Evolutionary conservation across 2,329 filamentous ascomycete genomes (phyloP).

Genomic region (Colletotrichum sp.): DNA sequence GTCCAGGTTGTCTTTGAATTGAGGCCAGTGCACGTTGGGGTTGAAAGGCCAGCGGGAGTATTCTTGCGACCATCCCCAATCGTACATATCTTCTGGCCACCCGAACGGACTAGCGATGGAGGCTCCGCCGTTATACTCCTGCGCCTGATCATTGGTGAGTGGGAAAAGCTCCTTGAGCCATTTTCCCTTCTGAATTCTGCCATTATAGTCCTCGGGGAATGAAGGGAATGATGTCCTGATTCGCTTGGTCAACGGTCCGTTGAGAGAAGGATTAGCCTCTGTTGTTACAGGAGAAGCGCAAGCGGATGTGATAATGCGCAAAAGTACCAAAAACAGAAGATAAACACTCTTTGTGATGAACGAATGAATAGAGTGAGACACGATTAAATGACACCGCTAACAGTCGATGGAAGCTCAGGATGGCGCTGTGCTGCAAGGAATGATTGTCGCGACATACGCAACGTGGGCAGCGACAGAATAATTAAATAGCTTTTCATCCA

Average conservation of each 20-base stretch:
- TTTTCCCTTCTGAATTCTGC: background rate
- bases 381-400: background rate
- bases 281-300: background rate
- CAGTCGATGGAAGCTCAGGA: background rate
- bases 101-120: background rate
- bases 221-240: background rate
- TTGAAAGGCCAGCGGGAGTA: background rate
- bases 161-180: background rate
- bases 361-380: background rate
- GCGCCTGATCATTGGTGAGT: background rate
- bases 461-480: background rate
- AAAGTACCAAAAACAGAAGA: background rate
- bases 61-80: background rate
- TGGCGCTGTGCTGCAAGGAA: background rate
- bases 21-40: background rate
- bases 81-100: background rate
- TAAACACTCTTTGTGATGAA: background rate
- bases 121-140: background rate
- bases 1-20: background rate
- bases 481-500: background rate
- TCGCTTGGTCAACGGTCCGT: background rate
- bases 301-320: background rate
- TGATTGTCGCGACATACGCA: background rate
- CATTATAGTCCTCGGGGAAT: background rate
- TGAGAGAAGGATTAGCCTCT: background rate